Base-by-base conservation (phyloP, 768 basidiomycete genomes). In the Epithele typhae region DNA sequence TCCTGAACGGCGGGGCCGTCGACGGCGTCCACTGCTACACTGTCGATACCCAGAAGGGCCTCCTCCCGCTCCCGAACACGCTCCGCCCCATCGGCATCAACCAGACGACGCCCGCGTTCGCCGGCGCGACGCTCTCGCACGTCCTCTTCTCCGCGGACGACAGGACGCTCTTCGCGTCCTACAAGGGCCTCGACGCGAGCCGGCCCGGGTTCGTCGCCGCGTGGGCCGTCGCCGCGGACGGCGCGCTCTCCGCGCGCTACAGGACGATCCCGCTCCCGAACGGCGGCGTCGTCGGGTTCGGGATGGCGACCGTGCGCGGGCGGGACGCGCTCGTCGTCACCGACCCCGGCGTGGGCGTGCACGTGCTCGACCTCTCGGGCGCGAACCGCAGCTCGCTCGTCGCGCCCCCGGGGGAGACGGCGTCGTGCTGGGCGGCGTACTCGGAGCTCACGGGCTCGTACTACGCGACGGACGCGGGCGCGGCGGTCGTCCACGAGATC, bases 201-300 rank as follows among this genome's bases (percentile, higher is more conserved):
- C n/a, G n/a, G n/a, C 72, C 73, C 9, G 76, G 76, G n/a, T 76
- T 74, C 63, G 59, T 79, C 45, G 73, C 74, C 6, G 63, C 68
- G 12, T 79, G 74, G 73, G 70, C 75, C 49, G 62, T 78, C 38
- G 64, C 61, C 14, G 24, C 47, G 6, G 68, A 73, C 46, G 73
- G 72, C 24, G 67, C 71, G 14, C 68, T 78, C 27, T 74, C 76
- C 2, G 30, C 56, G 24, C 62, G 72, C 41, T 30, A 7, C 8
- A 30, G 8, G 27, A 7, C 7, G 14, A 30, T 30, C 27, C 8
- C 27, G 27, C 27, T 30, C 27, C 27, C 27, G 27, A n/a, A n/a
- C 35, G 27, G 27, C 8, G 35, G 15, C 35, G 17, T 8, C 9
- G 35, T 36, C 15, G 53, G 63, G 15, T 78, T 78, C 67, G 68